These are phyloP conservation scores for Neopestalotiopsis rosae DNA, from an alignment of 2,329 filamentous ascomycete species.

Conservation along the genomic window DNA sequence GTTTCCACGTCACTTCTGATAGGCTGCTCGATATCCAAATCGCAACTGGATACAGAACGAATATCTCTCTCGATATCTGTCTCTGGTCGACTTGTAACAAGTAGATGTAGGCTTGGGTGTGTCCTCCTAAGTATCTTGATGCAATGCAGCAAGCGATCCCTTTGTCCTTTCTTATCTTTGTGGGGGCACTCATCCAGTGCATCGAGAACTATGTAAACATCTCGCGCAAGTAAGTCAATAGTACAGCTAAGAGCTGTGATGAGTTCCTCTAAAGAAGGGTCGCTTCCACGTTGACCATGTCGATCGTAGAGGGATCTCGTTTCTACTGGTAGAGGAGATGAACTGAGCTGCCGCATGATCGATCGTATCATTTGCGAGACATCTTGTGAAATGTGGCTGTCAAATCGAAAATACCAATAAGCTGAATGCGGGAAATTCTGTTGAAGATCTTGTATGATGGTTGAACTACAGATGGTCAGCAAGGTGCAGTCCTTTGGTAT, in stretches of 20 bases:
- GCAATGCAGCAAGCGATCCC: background rate
- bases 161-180: background rate
- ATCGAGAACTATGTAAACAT: slow-evolving; percentile 8
- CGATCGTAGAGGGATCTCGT: background rate
- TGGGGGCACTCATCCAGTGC: slow-evolving; percentile 1
- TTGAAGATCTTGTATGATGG: slow-evolving; percentile 5
- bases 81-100: slow-evolving; percentile 17
- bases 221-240: background rate
- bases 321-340: background rate
- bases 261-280: background rate
- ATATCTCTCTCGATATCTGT: background rate
- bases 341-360: background rate
- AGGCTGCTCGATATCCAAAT: slow-evolving; percentile 1
- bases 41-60: background rate
- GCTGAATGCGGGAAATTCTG: background rate
- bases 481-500: too few species aligned
- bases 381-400: background rate
- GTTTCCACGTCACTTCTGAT: slow-evolving; percentile 3
- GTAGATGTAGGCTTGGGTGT: slow-evolving; percentile 5
- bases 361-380: slow-evolving; percentile 2
- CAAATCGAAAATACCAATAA: slow-evolving; percentile 10
- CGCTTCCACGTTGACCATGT: background rate
- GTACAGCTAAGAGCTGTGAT: background rate
- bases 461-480: background rate
- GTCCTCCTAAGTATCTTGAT: background rate